These are phyloP conservation scores for Suillus ampliporus DNA, from an alignment of 768 basidiomycete genomes.

Conservation along the genomic window DNA sequence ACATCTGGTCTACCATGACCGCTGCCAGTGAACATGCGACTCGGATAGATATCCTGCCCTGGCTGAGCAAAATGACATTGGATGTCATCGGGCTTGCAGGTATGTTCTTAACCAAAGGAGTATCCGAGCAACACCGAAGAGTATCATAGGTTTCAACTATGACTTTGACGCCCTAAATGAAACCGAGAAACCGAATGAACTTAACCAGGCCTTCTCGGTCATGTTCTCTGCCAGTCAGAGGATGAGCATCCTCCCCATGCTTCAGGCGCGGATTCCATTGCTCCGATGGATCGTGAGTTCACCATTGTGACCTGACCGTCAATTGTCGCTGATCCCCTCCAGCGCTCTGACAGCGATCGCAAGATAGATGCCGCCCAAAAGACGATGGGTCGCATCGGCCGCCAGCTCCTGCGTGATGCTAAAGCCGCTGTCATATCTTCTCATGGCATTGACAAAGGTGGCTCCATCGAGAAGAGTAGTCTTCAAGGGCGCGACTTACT, in stretches of 20 bases:
- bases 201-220: conserved; percentile 40
- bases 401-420: conserved; percentile 53
- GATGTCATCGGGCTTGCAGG: conserved; percentile 51
- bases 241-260: conserved; percentile 31
- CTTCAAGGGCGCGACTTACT: conserved; percentile 57
- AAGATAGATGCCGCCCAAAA: conserved; percentile 34
- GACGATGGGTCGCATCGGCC: conserved; percentile 57
- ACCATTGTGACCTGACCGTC: background rate
- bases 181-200: conserved; percentile 31
- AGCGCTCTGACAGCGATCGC: conserved; percentile 31
- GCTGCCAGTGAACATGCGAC: conserved; percentile 19
- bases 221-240: conserved; percentile 29
- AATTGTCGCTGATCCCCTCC: background rate
- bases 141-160: conserved; percentile 43
- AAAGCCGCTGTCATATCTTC: conserved; percentile 43
- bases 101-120: conserved; percentile 13
- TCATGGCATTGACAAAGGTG: conserved; percentile 26
- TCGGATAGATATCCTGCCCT: conserved; percentile 39
- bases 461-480: conserved; percentile 40
- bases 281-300: conserved; percentile 45
- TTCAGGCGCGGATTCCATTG: conserved; percentile 42
- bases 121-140: background rate
- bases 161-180: conserved; percentile 39
- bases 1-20: conserved; percentile 48
- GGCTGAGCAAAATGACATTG: conserved; percentile 43